Evolutionary conservation across 164 flowering plant species (phyloP).

Genomic region (Nymphaea colorata): DNA sequence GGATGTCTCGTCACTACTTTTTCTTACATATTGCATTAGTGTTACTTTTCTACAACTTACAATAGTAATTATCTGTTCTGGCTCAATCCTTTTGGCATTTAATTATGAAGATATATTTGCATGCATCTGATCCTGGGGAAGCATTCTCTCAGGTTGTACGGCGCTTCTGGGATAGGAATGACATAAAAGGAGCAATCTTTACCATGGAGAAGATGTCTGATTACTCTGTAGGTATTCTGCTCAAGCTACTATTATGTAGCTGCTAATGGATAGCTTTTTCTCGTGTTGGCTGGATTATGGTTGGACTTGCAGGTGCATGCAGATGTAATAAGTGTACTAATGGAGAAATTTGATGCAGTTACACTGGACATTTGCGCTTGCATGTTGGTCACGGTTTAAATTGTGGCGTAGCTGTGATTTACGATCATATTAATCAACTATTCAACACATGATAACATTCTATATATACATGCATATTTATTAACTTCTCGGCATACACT

Average conservation of each 20-base stretch:
- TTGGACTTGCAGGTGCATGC: slow-evolving; percentile 54
- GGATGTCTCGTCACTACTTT: too few relatives aligned
- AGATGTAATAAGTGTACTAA: slow-evolving; percentile 60
- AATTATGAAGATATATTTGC: not conserved
- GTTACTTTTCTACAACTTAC: too few relatives aligned
- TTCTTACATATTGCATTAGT: too few relatives aligned
- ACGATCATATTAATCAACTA: too few relatives aligned
- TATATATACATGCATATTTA: too few relatives aligned
- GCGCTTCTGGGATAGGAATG: slow-evolving; percentile 74
- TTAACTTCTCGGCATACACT: too few relatives aligned
- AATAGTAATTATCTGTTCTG: too few relatives aligned
- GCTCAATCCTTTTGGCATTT: too few relatives aligned
- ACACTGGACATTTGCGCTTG: slow-evolving; percentile 70
- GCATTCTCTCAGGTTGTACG: slow-evolving; percentile 40
- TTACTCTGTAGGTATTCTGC: slow-evolving; percentile 49
- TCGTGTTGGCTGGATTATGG: not conserved
- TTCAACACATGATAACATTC: too few relatives aligned
- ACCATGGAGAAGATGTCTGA: slow-evolving; percentile 89
- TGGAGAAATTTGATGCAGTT: slow-evolving; percentile 52
- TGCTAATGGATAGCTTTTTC: not conserved
- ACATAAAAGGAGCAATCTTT: slow-evolving; percentile 60
- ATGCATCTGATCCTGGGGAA: not conserved
- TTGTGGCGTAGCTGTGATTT: too few relatives aligned
- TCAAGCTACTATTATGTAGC: not conserved
- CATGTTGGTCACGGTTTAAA: too few relatives aligned